Conservation (phyloP, 805 yeast species). For the Brettanomyces nanus region DNA sequence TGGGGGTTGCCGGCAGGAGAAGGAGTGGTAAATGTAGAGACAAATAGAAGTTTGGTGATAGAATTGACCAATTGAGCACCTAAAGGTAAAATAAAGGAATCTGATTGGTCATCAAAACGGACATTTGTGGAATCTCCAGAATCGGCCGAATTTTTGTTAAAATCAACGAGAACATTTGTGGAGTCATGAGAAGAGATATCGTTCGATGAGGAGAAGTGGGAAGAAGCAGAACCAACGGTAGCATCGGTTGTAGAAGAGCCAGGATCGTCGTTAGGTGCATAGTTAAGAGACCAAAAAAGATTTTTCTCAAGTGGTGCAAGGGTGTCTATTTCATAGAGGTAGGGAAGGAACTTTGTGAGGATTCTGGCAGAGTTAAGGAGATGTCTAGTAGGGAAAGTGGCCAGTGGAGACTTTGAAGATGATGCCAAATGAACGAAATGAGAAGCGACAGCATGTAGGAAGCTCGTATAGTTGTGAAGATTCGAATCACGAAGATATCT, state of each 20-base stretch:
- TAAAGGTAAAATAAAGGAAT: slow-evolving; percentile 18
- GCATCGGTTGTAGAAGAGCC: neutral
- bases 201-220: neutral
- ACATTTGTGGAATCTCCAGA: neutral
- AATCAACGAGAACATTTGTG: neutral
- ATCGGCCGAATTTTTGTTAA: neutral
- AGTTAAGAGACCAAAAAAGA: slow-evolving; percentile 36
- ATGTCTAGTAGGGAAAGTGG: slow-evolving; percentile 24
- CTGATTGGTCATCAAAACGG: neutral
- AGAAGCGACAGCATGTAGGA: slow-evolving; percentile 35
- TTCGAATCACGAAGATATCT: slow-evolving; percentile 52
- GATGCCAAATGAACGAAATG: slow-evolving; percentile 23
- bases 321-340: slow-evolving; percentile 46
- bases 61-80: slow-evolving; percentile 31
- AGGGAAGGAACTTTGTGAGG: slow-evolving; percentile 59
- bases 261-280: neutral
- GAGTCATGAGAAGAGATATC: slow-evolving; percentile 1
- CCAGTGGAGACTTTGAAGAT: slow-evolving; percentile 18
- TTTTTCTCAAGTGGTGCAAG: slow-evolving; percentile 26
- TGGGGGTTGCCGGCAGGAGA: slow-evolving; percentile 1
- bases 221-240: neutral
- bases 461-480: slow-evolving; percentile 44
- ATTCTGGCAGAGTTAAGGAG: slow-evolving; percentile 56
- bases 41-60: slow-evolving; percentile 42
- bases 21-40: slow-evolving; percentile 47